Conservation (phyloP, 768 basidiomycete species). For the Boletus vermiculosoides region DNA sequence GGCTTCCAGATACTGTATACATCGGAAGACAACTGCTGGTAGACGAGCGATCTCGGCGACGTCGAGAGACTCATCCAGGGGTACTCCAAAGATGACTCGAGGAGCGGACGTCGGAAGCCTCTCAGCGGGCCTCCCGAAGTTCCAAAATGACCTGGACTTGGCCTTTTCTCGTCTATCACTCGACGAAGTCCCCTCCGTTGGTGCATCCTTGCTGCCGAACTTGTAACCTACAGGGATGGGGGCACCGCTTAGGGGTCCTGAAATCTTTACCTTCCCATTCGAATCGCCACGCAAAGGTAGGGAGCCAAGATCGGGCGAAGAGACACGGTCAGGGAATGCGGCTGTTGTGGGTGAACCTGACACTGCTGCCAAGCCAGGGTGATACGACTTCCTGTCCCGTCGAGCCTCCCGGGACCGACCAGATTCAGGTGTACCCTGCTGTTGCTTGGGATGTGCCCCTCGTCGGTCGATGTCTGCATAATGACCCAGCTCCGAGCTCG, state of each 20-base stretch:
- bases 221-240: slow-evolving; percentile 89
- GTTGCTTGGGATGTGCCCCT: slow-evolving; percentile 31
- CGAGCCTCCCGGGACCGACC: slow-evolving; percentile 49
- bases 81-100: slow-evolving; percentile 85
- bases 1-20: slow-evolving; percentile 91
- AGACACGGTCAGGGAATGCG: slow-evolving; percentile 36
- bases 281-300: slow-evolving; percentile 51
- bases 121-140: slow-evolving; percentile 69
- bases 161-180: slow-evolving; percentile 86
- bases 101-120: slow-evolving; percentile 43
- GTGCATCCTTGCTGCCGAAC: slow-evolving; percentile 76
- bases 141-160: slow-evolving; percentile 92
- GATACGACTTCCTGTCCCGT: slow-evolving; percentile 60
- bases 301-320: slow-evolving; percentile 50
- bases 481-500: slow-evolving; percentile 81
- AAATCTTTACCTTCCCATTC: slow-evolving; percentile 78
- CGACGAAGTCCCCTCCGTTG: slow-evolving; percentile 39
- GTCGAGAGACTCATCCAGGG: slow-evolving; percentile 83
- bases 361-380: slow-evolving; percentile 53
- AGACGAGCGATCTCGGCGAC: slow-evolving; percentile 87
- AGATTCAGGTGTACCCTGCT: slow-evolving; percentile 54
- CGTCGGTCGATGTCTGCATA: slow-evolving; percentile 62
- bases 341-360: slow-evolving; percentile 44
- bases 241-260: slow-evolving; percentile 79
- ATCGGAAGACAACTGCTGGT: slow-evolving; percentile 93